Evolutionary conservation across 768 basidiomycete species (phyloP), one percentile per base, ranked within the genome.

Genomic region (Podaxis mareebaensis): DNA sequence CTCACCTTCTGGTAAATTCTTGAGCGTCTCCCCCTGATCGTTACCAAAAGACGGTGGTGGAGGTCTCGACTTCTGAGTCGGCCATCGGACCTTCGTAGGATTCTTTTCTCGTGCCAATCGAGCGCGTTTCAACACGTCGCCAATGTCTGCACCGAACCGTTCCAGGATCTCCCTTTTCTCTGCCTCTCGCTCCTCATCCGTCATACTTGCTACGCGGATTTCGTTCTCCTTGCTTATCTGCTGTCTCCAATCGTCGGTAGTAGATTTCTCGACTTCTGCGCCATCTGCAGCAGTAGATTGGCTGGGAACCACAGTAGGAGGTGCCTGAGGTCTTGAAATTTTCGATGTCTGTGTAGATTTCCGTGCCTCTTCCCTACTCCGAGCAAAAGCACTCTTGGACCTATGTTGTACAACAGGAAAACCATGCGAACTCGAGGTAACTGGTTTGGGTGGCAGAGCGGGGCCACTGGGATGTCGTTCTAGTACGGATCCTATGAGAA

Each of bases 141-240:
- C 79, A 10, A 93, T 79, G 17, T 83, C 85, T 1, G 81, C 76
- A 0, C 93, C 94, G 70, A 96, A 88, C 51, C 84, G 81, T 64
- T 91, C 86, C 28, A 91, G 61, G 46, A 96, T 84, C 65, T 92
- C 85, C 56, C 75, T 75, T 49, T 79, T 78, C 72, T 91, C 93
- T 57, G 83, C 73, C 65, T 88, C 85, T 10, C 87, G 79, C 71
- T 95, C 90, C 15, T 85, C 85, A 11, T 84, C 82, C 2, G 82
- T 81, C 95, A 96, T 96, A 1, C 69, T 72, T 17, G 83, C 84
- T 1, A 96, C 83, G 30, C 76, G 74, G 11, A 76, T 73, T 62
- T 83, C 79, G 66, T 96, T 95, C 69, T 93, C 90, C 60, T 79
- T 78, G 67, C 84, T 86, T 58, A 88, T 83, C 67, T 85, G 85